A percentile compares a stretch with the other conserved stretches of the same genome.
Conservation (phyloP, 2,329 filamentous ascomycete species). For the Sporothrix dimorphospora region DNA sequence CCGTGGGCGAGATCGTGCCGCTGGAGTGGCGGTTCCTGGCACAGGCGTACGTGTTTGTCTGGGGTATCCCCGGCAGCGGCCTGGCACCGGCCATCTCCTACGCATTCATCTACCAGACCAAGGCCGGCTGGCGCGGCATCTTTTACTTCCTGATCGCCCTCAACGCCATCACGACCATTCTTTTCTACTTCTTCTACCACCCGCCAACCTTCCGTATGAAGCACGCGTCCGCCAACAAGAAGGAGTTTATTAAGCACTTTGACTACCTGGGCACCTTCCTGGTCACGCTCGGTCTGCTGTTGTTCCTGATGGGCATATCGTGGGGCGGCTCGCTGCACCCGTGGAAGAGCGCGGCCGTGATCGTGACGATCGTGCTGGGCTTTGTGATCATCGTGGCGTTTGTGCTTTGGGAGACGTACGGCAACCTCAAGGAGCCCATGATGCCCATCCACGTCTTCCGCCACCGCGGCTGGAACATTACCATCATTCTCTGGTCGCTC, state of each 20-base stretch:
- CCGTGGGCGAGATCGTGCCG: constrained; percentile 45
- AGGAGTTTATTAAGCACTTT: constrained; percentile 39
- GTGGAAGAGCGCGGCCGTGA: constrained; percentile 41
- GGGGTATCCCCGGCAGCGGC: constrained; percentile 40
- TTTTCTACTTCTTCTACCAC: constrained; percentile 42
- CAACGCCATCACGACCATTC: constrained; percentile 38
- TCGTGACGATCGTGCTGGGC: constrained; percentile 36
- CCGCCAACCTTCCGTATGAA: constrained; percentile 42
- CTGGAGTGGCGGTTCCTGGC: constrained; percentile 43
- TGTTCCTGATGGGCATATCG: constrained; percentile 41
- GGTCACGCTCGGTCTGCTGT: constrained; percentile 39
- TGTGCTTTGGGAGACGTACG: constrained; percentile 25
- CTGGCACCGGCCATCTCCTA: constrained; percentile 39
- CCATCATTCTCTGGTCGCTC: constrained; percentile 40
- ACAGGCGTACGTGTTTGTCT: constrained; percentile 41
- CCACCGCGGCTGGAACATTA: constrained; percentile 42
- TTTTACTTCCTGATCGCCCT: constrained; percentile 40
- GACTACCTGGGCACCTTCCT: constrained; percentile 41
- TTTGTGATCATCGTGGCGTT: constrained; percentile 6
- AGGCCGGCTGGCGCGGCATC: constrained; percentile 38
- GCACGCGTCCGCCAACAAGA: constrained; percentile 36
- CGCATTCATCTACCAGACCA: constrained; percentile 37
- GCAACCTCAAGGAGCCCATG: constrained; percentile 42
- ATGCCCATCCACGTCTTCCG: constrained; percentile 44
- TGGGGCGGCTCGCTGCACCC: constrained; percentile 42